These are phyloP conservation scores for Entomophthora muscae DNA, from an alignment of 371 early-diverging fungal genomes.

Conservation along the genomic window DNA sequence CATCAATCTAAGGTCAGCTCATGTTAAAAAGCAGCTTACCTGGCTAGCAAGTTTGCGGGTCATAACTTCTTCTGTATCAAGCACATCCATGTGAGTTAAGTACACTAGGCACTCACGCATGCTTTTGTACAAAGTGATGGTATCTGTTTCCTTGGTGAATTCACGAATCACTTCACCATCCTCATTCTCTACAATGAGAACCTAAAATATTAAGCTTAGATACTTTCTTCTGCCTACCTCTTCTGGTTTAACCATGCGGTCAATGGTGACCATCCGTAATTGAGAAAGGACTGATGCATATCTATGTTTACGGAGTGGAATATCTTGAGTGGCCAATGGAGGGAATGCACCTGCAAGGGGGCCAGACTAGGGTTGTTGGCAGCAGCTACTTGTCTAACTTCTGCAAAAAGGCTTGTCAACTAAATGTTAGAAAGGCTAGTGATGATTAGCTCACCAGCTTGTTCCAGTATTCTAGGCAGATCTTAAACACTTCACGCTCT, in stretches of 20 bases:
- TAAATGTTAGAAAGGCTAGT: conserved; percentile 9
- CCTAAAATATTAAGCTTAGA: conserved; percentile 30
- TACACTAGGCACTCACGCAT: conserved; percentile 97
- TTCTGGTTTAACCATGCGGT: conserved; percentile 93
- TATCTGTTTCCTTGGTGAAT: conserved; percentile 95
- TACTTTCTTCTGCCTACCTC: conserved; percentile 33
- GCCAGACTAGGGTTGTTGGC: conserved; percentile 23
- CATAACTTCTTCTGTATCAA: conserved; percentile 90
- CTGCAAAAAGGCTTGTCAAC: conserved; percentile 67
- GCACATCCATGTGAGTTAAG: conserved; percentile 84
- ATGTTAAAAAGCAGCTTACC: too few relatives aligned
- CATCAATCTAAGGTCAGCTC: too few relatives aligned
- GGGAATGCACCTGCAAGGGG: conserved; percentile 20
- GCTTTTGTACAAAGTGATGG: conserved; percentile 92
- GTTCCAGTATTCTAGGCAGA: conserved; percentile 93
- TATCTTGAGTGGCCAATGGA: conserved; percentile 16
- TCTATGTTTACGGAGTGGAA: conserved; percentile 41
- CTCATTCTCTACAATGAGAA: conserved; percentile 98
- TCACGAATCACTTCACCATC: conserved; percentile 99
- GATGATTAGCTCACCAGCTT: conserved; percentile 55
- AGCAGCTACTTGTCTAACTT: conserved; percentile 40
- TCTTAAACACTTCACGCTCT: conserved; percentile 94
- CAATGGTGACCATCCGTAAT: conserved; percentile 84
- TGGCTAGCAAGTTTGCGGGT: conserved; percentile 72
- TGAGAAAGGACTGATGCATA: conserved; percentile 66